Percentiles rank a stretch among this genome's conserved stretches.
phyloP scores from a whole-genome alignment of 495 filamentous ascomycete species.

The Letharia lupina region DNA sequence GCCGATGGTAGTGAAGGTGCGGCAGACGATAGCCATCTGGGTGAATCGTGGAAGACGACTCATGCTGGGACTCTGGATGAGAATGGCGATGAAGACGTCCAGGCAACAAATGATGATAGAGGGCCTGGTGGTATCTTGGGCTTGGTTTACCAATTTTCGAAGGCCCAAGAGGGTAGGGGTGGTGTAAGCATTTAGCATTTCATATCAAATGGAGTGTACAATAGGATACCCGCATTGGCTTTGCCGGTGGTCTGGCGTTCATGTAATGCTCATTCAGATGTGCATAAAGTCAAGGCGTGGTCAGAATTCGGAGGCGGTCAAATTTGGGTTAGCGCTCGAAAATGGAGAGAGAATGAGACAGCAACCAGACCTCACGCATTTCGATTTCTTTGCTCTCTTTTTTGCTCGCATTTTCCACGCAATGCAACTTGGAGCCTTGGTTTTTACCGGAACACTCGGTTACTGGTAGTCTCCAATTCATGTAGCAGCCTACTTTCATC shows the following conservation, averaged over 20 bases:
- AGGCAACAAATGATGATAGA: conserved; percentile 37
- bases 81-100: conserved; percentile 41
- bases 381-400: not conserved
- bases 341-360: not conserved
- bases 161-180: conserved; percentile 58
- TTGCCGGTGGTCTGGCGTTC: not conserved
- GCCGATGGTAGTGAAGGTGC: conserved; percentile 37
- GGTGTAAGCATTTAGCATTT: conserved; percentile 26
- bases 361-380: not conserved
- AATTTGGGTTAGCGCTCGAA: not conserved
- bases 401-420: not conserved
- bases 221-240: conserved; percentile 16
- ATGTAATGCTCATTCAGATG: not conserved
- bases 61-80: conserved; percentile 39
- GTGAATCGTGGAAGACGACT: conserved; percentile 57
- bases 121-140: conserved; percentile 62
- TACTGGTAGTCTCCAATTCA: not conserved
- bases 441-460: not conserved
- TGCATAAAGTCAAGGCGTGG: not conserved
- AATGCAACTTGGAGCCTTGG: not conserved
- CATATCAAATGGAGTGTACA: not conserved
- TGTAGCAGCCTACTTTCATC: not conserved
- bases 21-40: conserved; percentile 50
- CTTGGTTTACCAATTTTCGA: conserved; percentile 84
- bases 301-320: not conserved